Conservation (phyloP, 192 early-diverging fungal genomes). For the Radiomyces spectabilis region DNA sequence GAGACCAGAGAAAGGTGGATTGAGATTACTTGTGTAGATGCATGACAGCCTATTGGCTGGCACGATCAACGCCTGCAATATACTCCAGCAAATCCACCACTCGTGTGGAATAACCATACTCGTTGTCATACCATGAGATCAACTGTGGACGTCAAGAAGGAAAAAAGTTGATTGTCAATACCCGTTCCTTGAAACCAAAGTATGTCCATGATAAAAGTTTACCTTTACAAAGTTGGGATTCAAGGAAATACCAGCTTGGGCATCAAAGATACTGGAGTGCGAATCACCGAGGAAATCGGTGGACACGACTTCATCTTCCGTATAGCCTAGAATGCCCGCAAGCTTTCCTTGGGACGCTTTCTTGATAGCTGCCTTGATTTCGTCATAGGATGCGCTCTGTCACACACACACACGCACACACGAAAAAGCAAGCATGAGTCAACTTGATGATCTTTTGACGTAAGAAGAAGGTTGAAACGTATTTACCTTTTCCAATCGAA, state of each 20-base stretch:
- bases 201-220: conserved; percentile 27
- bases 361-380: conserved; percentile 85
- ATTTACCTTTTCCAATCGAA: conserved; percentile 69
- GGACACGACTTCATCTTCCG: conserved; percentile 92
- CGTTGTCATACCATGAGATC: conserved; percentile 35
- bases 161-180: conserved; percentile 24
- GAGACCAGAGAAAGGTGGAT: neutral
- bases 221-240: conserved; percentile 94
- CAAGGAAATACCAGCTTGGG: conserved; percentile 89
- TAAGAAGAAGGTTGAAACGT: too few species aligned
- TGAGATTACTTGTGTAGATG: too few species aligned
- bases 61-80: conserved; percentile 53
- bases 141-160: conserved; percentile 23
- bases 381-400: conserved; percentile 81
- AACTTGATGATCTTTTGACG: neutral
- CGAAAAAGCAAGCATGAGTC: neutral
- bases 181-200: neutral
- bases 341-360: conserved; percentile 61
- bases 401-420: too few species aligned
- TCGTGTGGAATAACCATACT: conserved; percentile 86
- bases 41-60: neutral
- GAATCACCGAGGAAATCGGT: conserved; percentile 88
- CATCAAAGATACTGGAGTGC: conserved; percentile 89
- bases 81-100: conserved; percentile 78
- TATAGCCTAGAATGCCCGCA: conserved; percentile 88